Base-by-base conservation (phyloP, 352 stramenopile genomes). In the Pythium periplocum region DNA sequence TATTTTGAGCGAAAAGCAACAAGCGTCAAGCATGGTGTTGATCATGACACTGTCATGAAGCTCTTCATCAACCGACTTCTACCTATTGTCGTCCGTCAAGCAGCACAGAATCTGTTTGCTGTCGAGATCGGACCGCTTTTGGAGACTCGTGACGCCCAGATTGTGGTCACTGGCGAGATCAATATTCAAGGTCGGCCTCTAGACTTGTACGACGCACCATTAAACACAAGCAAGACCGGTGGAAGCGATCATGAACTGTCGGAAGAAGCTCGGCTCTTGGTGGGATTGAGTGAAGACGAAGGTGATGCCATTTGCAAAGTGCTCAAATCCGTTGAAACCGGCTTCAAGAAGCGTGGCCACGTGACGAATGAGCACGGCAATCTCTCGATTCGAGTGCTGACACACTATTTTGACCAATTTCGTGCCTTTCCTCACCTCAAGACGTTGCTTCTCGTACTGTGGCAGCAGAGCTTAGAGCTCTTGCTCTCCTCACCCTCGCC, bases 31-130 rank as follows among this genome's bases (percentile, higher is more conserved):
- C 69, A 62, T 4, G 71, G 69, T 3, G 79, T 75, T 8, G 76
- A 87, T 32, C 75, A 91, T 57, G 80, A 91, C 59, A 87, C 68
- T 8, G 73, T 91, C 12, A 84, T 91, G 64, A 88, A 87, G 62
- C 69, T 87, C 53, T 87, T 91, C 17, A 85, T 91, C 43, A 91
- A 91, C 44, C 69, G 76, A 0, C 61, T 91, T 57, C 48, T 91
- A 11, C 80, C 80, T 9, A 74, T 66, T 2, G 63, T 91, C 7
- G 80, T 91, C 26, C 64, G 72, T 6, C 57, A 82, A 10, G 80
- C 80, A 0, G 75, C 66, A 17, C 73, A 87, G 51, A 71, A 75
- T 34, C 39, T 91, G 33, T 67, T 91, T 31, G 86, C 75, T 42
- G 67, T 75, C 0, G 80, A 91, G 45, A 49, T 91, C 2, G 80